Evolutionary conservation across 2,329 filamentous ascomycete species (phyloP).

Genomic region (Myriangium duriaei): DNA sequence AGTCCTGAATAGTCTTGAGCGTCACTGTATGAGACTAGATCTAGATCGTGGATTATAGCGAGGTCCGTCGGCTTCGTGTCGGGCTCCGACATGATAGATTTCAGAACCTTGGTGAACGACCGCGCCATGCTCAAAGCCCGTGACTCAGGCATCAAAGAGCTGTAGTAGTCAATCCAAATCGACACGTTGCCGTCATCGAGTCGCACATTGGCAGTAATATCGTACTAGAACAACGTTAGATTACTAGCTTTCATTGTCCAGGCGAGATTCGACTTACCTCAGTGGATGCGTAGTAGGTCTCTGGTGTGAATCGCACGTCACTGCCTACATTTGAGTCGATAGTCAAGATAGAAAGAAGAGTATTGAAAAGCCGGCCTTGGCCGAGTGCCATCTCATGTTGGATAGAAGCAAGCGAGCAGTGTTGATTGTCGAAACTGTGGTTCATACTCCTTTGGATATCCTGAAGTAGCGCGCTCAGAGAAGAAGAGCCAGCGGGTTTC

Average conservation of each 20-base stretch:
- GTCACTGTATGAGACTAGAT: neutral
- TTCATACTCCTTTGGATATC: neutral
- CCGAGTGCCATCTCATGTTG: neutral
- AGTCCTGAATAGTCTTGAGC: neutral
- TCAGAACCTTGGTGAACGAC: neutral
- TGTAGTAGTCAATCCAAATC: neutral
- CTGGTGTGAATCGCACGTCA: neutral
- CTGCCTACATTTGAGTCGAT: neutral
- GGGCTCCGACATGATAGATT: neutral
- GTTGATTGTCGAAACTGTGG: neutral
- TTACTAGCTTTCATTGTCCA: too few species aligned
- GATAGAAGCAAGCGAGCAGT: slow-evolving; percentile 1
- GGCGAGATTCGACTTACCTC: too few species aligned
- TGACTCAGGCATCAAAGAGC: neutral
- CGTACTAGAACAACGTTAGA: too few species aligned
- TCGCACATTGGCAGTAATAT: neutral
- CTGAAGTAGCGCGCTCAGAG: neutral
- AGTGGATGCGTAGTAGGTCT: neutral
- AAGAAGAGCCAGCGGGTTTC: neutral
- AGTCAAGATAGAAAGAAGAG: neutral
- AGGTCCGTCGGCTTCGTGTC: neutral
- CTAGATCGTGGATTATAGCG: neutral
- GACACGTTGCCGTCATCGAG: neutral
- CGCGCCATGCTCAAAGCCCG: neutral
- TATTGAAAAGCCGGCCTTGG: neutral